Base-by-base conservation (phyloP, 2,329 filamentous ascomycete species). In the Hirsutella rhossiliensis region DNA sequence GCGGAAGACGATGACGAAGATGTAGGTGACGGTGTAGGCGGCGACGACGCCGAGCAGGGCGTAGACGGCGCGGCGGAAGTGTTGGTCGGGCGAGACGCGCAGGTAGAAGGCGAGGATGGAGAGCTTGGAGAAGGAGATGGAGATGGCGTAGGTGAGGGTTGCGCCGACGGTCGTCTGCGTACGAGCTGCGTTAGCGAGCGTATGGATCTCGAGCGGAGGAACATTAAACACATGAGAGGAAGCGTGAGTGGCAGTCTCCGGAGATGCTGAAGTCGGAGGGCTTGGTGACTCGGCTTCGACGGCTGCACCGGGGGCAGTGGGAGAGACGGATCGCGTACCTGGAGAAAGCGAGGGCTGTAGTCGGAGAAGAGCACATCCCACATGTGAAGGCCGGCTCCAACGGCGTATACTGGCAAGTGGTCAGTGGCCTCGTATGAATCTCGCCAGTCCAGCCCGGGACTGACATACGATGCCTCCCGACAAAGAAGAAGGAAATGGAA, bases 1-100 rank as follows among this genome's bases (percentile, higher is more conserved):
- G 46, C 69, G 67, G 1, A 58, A 57, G 11, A 69, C 50, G 4
- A 62, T 63, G 18, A 65, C 59, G 8, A 58, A 49, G 15, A 69
- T 45, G 45, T 62, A 70, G 5, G 62, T 50, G n/a, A 68, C 20
- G 17, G 61, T 65, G 46, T 71, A 68, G 7, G 62, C 42, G n/a
- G 52, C 43, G 40, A 69, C 56, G 11, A 71, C 50, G 12, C 48
- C 48, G 23, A 69, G 64, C 15, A 45, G 45, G 12, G 38, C 32
- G 45, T 50, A 44, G 1, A 57, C 54, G 4, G 48, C 46, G 19
- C 50, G 45, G 32, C 51, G 54, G 23, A 56, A 50, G n/a, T 45
- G 17, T 27, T 45, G 45, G 11, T 53, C 48, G 4, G 54, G 54
- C 0, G 51, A 57, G 38, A 72, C 67, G 27, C 69, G 60, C 12